phyloP scores from a whole-genome alignment of 495 filamentous ascomycete genomes.

The Xylaria sp. region DNA sequence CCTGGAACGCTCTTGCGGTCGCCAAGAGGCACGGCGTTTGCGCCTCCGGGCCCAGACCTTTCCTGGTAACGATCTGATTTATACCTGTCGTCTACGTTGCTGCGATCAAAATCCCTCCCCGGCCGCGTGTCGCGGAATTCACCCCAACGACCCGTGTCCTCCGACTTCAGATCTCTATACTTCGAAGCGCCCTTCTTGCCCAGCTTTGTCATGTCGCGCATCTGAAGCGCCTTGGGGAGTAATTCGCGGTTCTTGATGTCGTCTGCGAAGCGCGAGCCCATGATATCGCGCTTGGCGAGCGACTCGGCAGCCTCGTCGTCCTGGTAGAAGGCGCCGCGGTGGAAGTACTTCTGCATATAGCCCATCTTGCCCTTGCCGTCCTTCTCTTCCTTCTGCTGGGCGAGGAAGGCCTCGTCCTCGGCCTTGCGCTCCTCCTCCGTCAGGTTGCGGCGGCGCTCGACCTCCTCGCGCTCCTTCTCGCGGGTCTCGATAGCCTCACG shows the following conservation, averaged over 20 bases:
- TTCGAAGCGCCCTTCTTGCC: constrained; percentile 91
- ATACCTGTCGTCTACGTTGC: constrained; percentile 69
- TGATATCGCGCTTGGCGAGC: constrained; percentile 77
- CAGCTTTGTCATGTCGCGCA: constrained; percentile 91
- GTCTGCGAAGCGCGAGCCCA: constrained; percentile 80
- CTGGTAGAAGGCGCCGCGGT: constrained; percentile 95
- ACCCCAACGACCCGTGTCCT: constrained; percentile 92
- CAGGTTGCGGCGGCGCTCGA: constrained; percentile 86
- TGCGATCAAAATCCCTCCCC: constrained; percentile 53
- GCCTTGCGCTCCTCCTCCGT: constrained; percentile 84
- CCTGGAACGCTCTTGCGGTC: constrained; percentile 55
- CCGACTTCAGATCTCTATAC: constrained; percentile 85
- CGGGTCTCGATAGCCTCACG: constrained; percentile 81
- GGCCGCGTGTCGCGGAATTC: constrained; percentile 61
- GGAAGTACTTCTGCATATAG: constrained; percentile 95
- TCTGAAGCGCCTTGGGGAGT: constrained; percentile 90
- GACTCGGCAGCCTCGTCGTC: constrained; percentile 77
- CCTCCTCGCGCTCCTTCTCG: constrained; percentile 87
- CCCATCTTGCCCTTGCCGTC: constrained; percentile 82
- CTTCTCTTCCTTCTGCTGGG: constrained; percentile 84
- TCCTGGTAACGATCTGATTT: constrained; percentile 66
- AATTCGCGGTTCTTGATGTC: constrained; percentile 79
- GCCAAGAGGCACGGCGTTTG: constrained; percentile 66
- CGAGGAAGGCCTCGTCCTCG: constrained; percentile 82
- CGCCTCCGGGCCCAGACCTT: constrained; percentile 56